A percentile compares a stretch with the other conserved stretches of the same genome.
Conservation (phyloP, 129 eudicot species). For the Smallanthus sonchifolius region DNA sequence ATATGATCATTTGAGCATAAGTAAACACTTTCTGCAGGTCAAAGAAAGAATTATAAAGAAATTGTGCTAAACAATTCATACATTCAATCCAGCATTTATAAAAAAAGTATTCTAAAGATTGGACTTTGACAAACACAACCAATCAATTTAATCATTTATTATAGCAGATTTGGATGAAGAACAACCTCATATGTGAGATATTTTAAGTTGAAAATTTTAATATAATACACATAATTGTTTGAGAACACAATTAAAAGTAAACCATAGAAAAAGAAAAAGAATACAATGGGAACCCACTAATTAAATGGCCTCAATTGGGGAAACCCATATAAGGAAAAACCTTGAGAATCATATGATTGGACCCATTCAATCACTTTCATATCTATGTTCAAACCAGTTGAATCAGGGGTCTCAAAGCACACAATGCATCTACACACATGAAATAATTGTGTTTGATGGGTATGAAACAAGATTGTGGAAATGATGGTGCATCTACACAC, state of each 20-base stretch:
- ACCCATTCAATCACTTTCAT: constrained; percentile 32
- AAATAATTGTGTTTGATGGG: constrained; percentile 8
- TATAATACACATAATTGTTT: constrained; percentile 13
- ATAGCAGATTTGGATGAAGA: constrained; percentile 21
- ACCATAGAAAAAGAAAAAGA: constrained; percentile 16
- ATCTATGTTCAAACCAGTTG: constrained; percentile 14
- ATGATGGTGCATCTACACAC: neutral
- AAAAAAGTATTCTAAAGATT: neutral
- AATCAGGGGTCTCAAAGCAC: constrained; percentile 8
- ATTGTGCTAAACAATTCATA: constrained; percentile 20
- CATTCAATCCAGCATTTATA: constrained; percentile 25
- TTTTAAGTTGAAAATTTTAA: constrained; percentile 19
- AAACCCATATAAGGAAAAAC: constrained; percentile 21
- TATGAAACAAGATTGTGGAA: constrained; percentile 8
- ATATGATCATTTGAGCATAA: constrained; percentile 21
- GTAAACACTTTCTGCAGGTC: constrained; percentile 23
- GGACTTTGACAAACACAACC: neutral
- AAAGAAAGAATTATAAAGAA: constrained; percentile 23
- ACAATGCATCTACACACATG: neutral
- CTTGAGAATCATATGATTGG: constrained; percentile 23
- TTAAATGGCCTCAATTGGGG: constrained; percentile 12
- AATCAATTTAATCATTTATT: constrained; percentile 11
- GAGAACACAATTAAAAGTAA: constrained; percentile 29
- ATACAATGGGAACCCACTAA: constrained; percentile 33
- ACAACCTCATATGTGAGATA: constrained; percentile 26